These are phyloP conservation scores for Pyracantha coccinea DNA, from an alignment of 331 rosid genomes.

Conservation along the genomic window DNA sequence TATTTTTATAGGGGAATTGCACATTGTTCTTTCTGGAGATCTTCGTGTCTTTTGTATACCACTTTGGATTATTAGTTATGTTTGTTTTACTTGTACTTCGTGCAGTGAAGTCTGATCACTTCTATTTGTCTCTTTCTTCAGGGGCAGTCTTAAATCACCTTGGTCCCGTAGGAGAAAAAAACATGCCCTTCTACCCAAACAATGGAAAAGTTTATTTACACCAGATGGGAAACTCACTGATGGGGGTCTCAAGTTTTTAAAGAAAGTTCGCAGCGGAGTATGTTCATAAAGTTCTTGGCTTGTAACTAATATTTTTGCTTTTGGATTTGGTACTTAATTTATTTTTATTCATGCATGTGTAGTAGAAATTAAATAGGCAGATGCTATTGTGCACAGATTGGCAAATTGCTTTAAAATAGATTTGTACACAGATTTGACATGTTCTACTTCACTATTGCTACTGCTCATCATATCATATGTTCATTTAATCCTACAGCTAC, in stretches of 20 bases:
- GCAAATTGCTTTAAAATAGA: no score
- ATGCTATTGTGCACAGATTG: no score
- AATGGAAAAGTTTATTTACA: conserved; percentile 65
- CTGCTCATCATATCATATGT: no score
- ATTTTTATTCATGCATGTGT: no score
- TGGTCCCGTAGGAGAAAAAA: conserved; percentile 91
- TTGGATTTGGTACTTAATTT: no score
- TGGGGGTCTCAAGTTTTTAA: conserved; percentile 72
- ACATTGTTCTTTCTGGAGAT: not conserved
- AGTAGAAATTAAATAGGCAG: no score
- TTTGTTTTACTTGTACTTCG: not conserved
- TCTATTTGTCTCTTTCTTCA: conserved; percentile 22
- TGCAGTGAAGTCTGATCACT: not conserved
- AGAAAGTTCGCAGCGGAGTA: conserved; percentile 93
- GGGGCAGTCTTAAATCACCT: conserved; percentile 90
- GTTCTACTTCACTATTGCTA: no score
- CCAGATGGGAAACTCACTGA: conserved; percentile 70
- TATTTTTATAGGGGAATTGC: not conserved
- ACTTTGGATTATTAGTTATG: not conserved
- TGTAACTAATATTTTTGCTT: no score
- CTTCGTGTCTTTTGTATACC: not conserved
- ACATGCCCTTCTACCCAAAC: conserved; percentile 63
- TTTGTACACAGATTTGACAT: no score
- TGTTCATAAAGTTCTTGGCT: no score
- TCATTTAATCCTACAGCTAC: no score